Evolutionary conservation across 192 early-diverging fungal species (phyloP).

Genomic region (Coemansia pectinata): DNA sequence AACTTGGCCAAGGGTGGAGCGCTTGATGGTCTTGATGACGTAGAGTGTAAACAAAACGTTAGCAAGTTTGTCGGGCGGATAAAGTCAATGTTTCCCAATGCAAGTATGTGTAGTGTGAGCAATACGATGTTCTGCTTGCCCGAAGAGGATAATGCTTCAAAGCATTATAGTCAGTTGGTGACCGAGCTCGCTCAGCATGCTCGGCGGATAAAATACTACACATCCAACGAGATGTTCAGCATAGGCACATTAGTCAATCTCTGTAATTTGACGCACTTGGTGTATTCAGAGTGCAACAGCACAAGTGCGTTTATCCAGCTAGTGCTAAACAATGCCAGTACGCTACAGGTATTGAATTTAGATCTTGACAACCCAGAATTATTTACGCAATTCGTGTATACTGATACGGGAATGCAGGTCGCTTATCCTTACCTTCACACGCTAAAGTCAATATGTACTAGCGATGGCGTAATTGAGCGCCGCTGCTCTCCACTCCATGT

Average conservation of each 20-base stretch:
- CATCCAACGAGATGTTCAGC: slow-evolving; percentile 5
- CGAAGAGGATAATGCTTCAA: not conserved
- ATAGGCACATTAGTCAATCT: not conserved
- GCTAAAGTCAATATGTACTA: not conserved
- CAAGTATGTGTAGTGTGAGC: not conserved
- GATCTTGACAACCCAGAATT: slow-evolving; percentile 8
- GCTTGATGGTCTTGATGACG: not conserved
- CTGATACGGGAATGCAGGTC: not conserved
- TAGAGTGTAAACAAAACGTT: not conserved
- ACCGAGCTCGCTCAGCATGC: slow-evolving; percentile 2
- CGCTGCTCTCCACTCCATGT: not conserved
- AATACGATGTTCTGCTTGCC: slow-evolving; percentile 12
- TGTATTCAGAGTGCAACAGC: slow-evolving; percentile 21
- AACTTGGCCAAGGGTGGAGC: slow-evolving; percentile 8
- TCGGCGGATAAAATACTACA: slow-evolving; percentile 7
- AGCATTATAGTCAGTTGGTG: slow-evolving; percentile 6
- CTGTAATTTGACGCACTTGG: slow-evolving; percentile 7
- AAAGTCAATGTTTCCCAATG: slow-evolving; percentile 21
- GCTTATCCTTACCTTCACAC: not conserved
- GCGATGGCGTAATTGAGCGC: not conserved
- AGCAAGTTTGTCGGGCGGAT: not conserved
- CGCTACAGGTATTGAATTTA: slow-evolving; percentile 7
- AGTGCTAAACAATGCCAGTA: slow-evolving; percentile 8
- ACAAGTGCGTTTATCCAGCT: slow-evolving; percentile 11
- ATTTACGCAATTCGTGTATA: not conserved